Evolutionary conservation across 1,284 basidiomycete species (phyloP).

Genomic region (Rhizopogon parksii): DNA sequence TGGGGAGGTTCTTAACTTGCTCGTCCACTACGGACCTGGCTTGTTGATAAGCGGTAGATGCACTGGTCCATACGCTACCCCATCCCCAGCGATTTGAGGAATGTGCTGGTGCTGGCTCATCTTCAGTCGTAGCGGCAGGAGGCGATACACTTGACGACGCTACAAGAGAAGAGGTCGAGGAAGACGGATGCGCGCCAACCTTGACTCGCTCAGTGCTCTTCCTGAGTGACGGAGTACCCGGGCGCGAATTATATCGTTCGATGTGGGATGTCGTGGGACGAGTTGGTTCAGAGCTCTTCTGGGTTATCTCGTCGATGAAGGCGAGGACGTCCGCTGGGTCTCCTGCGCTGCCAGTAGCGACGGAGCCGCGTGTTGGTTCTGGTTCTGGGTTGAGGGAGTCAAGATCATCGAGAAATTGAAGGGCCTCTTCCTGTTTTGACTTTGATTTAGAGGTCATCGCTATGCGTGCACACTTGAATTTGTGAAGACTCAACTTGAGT

Average conservation of each 20-base stretch:
- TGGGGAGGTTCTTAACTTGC: slow-evolving; percentile 76
- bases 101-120: slow-evolving; percentile 17
- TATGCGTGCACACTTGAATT: no score
- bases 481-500: no score
- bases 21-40: slow-evolving; percentile 86
- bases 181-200: slow-evolving; percentile 41
- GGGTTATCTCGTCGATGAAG: slow-evolving; percentile 91
- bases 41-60: slow-evolving; percentile 81
- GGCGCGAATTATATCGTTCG: slow-evolving; percentile 57
- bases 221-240: slow-evolving; percentile 63
- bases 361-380: slow-evolving; percentile 17
- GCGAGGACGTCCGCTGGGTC: slow-evolving; percentile 79
- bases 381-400: slow-evolving; percentile 52
- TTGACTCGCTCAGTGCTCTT: slow-evolving; percentile 74
- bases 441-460: slow-evolving; percentile 54
- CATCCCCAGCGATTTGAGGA: slow-evolving; percentile 57
- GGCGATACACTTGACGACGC: slow-evolving; percentile 17
- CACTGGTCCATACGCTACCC: slow-evolving; percentile 83
- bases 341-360: slow-evolving; percentile 34
- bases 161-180: slow-evolving; percentile 35
- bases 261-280: slow-evolving; percentile 47
- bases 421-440: slow-evolving; percentile 84
- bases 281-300: slow-evolving; percentile 75
- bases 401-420: slow-evolving; percentile 85
- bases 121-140: slow-evolving; percentile 21